phyloP scores from a whole-genome alignment of 768 basidiomycete genomes.

The Nidula microcarpa region DNA sequence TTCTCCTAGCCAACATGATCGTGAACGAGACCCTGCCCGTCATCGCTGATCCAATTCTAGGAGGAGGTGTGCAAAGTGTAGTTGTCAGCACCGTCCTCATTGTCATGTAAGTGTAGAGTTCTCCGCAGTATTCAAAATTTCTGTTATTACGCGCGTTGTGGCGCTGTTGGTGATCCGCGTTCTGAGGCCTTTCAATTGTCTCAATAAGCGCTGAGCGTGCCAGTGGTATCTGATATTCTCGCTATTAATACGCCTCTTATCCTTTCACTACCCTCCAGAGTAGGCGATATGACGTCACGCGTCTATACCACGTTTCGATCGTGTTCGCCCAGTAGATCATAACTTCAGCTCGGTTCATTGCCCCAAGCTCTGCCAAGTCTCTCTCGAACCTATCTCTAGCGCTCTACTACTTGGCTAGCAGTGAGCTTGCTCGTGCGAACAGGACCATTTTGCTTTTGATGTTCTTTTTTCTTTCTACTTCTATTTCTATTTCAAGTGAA shows the following conservation, averaged over 20 bases:
- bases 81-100: conserved; percentile 82
- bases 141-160: too few species aligned
- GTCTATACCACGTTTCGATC: conserved; percentile 5
- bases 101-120: conserved; percentile 64
- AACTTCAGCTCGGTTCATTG: background rate
- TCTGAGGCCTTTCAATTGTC: too few species aligned
- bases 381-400: background rate
- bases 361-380: background rate
- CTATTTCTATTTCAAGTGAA: background rate
- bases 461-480: background rate
- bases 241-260: background rate
- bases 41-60: conserved; percentile 76
- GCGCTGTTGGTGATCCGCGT: too few species aligned
- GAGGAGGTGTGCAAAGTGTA: conserved; percentile 75
- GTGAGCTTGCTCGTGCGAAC: background rate
- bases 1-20: conserved; percentile 88
- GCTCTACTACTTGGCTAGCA: background rate
- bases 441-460: background rate
- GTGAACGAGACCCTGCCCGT: conserved; percentile 86
- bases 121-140: too few species aligned
- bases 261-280: background rate
- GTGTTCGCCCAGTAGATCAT: background rate
- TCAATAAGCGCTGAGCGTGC: too few species aligned
- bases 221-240: too few species aligned
- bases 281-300: conserved; percentile 25